A percentile compares a stretch with the other conserved stretches of the same genome.
Conservation (phyloP, 2,329 filamentous ascomycete species). For the Colletotrichum gloeosporioides region DNA sequence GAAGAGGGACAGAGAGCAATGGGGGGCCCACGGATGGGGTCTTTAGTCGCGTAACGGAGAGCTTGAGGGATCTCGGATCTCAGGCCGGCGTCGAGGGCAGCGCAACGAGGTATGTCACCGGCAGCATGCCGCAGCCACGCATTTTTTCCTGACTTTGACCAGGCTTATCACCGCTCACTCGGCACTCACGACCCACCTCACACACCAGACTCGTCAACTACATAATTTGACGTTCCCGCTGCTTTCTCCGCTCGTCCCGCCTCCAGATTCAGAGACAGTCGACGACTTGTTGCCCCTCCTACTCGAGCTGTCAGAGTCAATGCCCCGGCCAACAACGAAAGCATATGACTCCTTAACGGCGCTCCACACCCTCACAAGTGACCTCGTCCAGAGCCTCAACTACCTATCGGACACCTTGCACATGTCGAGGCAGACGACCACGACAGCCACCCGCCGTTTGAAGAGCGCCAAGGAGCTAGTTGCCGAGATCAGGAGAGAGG, state of each 20-base stretch:
- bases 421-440: conserved; percentile 89
- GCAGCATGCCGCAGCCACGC: neutral
- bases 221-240: conserved; percentile 76
- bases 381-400: conserved; percentile 80
- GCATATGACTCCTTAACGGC: conserved; percentile 71
- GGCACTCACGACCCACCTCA: conserved; percentile 75
- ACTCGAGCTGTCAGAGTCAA: conserved; percentile 65
- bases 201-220: conserved; percentile 76
- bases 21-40: conserved; percentile 70
- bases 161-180: conserved; percentile 80
- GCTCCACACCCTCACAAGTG: conserved; percentile 73
- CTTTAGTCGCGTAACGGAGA: conserved; percentile 71
- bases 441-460: conserved; percentile 78
- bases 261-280: conserved; percentile 68
- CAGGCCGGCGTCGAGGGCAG: conserved; percentile 76
- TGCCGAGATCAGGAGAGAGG: conserved; percentile 82
- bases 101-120: conserved; percentile 65
- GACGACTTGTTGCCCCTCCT: conserved; percentile 74
- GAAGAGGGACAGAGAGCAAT: conserved; percentile 69
- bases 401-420: conserved; percentile 90
- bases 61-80: conserved; percentile 74
- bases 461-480: conserved; percentile 86
- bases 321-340: conserved; percentile 68
- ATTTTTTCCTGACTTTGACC: neutral
- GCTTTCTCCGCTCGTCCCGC: conserved; percentile 70